Base-by-base conservation (phyloP, 2,329 filamentous ascomycete species). In the Penicillium italicum region DNA sequence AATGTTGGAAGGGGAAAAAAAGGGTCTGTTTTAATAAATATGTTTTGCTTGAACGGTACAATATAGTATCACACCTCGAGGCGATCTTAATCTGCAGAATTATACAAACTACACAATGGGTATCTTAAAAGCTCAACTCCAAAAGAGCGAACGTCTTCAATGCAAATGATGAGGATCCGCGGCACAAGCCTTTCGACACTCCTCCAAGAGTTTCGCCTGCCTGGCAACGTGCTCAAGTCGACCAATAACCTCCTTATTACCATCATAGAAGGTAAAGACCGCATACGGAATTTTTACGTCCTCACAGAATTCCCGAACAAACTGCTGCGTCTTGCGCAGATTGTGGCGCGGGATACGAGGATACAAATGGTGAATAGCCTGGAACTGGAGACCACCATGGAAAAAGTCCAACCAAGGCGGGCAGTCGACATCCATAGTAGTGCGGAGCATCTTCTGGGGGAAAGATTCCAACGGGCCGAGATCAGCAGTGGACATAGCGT, bases 361-460 rank as follows among this genome's bases (percentile, higher is more conserved):
- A 66, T 86, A 95, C 34, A 95, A 74, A 70, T 95, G 90, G 67
- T 95, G 90, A 41, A 95, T 85, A 2, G 86, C 90, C 74, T 96
- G 90, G 73, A 95, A 95, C 72, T 95, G 90, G 56, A 96, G 76
- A 1, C 91, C 91, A 18, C 90, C 90, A 63, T 95, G 90, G 69
- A 95, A 81, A 67, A 91, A 96, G 69, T 96, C 90, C 28, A 95
- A 78, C 90, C 90, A 95, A 12, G 80, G 77, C 0, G 91, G 89
- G 68, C 91, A 95, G 66, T 93, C 90, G 14, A 95, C 85, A 61
- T 95, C 90, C 91, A 96, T 96, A 7, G 91, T 95, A 0, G 91
- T 96, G 61, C 91, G 85, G 43, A 96, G 80, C 87, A 94, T 93
- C 70, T 86, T 88, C 73, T 95, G 91, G 0, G 91, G 85, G 72